Evolutionary conservation across 176 grass and related monocot species (phyloP), one percentile per base, ranked within the genome.

Genomic region (Luzula sylvatica): DNA sequence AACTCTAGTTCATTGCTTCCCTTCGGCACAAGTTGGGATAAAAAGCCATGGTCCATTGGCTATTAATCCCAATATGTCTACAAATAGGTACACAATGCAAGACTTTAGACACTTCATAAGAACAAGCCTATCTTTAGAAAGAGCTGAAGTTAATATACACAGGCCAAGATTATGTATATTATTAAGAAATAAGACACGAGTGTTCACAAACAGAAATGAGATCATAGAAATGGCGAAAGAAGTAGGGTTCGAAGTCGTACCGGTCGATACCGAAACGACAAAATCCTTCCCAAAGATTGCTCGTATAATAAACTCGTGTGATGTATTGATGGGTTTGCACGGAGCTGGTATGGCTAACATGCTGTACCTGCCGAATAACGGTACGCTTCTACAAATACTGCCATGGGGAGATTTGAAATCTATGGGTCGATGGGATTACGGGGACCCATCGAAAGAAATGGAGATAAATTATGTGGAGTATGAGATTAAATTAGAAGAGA

Each of bases 81-180:
- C 87, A 1, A 51, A 80, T 41, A 72, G 75, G 8, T 81, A 78
- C 65, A 71, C 81, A 15, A 92, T 92, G 87, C 58, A 68, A 44
- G 76, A 92, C 52, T 92, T 92, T 44, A 86, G 65, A 65, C 60
- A 63, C 7, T 78, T 86, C 69, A 77, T 92, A 77, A 65, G 87
- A 44, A 51, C 53, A 19, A 67, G 80, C 3, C 77, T 77, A 15
- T 52, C 17, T 2, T 22, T 78, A 20, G 63, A 68, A 16, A 71
- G 81, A 61, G 81, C 76, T 32, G 14, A 40, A 1, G 66, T 78
- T 29, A 53, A 24, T 0, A 42, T 18, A 0, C 56, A 81, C 7
- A 74, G 58, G 23, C 81, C 81, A 13, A 73, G 77, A 25, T 8
- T 92, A 41, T 55, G 60, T 4, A 46, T 63, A 5, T 45, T 63